Evolutionary conservation across 495 filamentous ascomycete species (phyloP).

Genomic region (Talaromyces borbonicus): DNA sequence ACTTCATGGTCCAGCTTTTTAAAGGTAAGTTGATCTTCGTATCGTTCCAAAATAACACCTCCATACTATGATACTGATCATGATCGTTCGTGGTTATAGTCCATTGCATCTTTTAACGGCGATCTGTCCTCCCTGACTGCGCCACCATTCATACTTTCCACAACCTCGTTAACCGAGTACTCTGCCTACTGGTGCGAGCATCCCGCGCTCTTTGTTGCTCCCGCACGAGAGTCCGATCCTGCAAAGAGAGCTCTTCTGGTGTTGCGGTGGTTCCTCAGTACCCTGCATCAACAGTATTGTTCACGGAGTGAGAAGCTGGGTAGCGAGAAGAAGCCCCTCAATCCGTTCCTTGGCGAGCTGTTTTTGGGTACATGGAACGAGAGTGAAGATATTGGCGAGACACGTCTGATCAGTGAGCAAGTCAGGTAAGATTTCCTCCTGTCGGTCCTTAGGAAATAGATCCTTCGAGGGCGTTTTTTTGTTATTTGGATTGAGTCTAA

Average conservation of each 20-base stretch:
- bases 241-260: conserved; percentile 79
- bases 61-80: too few relatives aligned
- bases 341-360: conserved; percentile 81
- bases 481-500: too few relatives aligned
- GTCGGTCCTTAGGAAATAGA: too few relatives aligned
- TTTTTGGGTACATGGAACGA: conserved; percentile 86
- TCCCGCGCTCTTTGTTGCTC: conserved; percentile 76
- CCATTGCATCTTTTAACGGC: conserved; percentile 92
- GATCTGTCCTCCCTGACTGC: conserved; percentile 90
- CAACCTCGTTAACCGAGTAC: conserved; percentile 87
- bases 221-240: conserved; percentile 69
- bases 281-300: conserved; percentile 89
- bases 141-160: conserved; percentile 89
- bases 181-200: conserved; percentile 97
- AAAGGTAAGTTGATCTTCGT: conserved; percentile 25
- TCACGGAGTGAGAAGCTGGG: conserved; percentile 83
- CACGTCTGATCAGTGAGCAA: conserved; percentile 66
- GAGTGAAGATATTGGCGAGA: conserved; percentile 51
- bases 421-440: conserved; percentile 66
- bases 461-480: too few relatives aligned
- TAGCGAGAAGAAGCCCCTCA: conserved; percentile 96
- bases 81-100: conserved; percentile 38
- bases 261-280: conserved; percentile 94
- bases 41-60: conserved; percentile 1
- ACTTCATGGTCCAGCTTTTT: conserved; percentile 47